Evolutionary conservation across 495 filamentous ascomycete genomes (phyloP), one percentile per base, ranked within the genome.

Genomic region (Penicillium alfredii): DNA sequence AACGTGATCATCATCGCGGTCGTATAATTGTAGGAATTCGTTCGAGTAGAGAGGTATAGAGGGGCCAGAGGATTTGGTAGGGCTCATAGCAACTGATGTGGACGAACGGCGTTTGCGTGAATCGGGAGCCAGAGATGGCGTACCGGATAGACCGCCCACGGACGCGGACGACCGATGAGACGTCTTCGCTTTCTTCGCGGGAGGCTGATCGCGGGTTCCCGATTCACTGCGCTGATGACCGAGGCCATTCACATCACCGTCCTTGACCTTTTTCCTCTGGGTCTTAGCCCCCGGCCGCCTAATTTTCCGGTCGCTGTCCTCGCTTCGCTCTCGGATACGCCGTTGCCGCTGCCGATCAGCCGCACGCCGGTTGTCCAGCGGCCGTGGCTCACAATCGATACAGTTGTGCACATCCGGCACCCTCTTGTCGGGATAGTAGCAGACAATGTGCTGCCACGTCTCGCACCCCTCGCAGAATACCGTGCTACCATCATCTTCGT

Each of bases 361-460:
- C 22, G 92, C 92, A 47, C 72, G 68, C 45, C 81, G 73, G 25
- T 64, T 61, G 58, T 96, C 84, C 47, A 95, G 50, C 27, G 51
- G 51, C 44, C 87, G 73, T 11, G 90, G 87, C 40, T 80, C 69
- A 63, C 92, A 99, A 42, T 92, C 88, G 35, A 73, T 73, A 64
- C 92, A 99, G 47, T 79, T 81, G 63, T 99, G 94, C 47, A 80
- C 74, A 13, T 84, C 74, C 24, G 86, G 90, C 28, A 93, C 81
- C 22, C 77, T 73, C 32, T 72, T 74, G 33, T 77, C 68, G 32
- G 84, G 80, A 56, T 95, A 93, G 63, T 94, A 96, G 65, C 92
- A 99, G 49, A 86, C 77, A 44, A 93, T 89, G 63, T 99, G 92
- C 63, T 99, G 92, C 92, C 92, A 99, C 27, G 87, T 93, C 55